Evolutionary conservation across 2,329 filamentous ascomycete species (phyloP).

Genomic region (Aspergillus amoenus): DNA sequence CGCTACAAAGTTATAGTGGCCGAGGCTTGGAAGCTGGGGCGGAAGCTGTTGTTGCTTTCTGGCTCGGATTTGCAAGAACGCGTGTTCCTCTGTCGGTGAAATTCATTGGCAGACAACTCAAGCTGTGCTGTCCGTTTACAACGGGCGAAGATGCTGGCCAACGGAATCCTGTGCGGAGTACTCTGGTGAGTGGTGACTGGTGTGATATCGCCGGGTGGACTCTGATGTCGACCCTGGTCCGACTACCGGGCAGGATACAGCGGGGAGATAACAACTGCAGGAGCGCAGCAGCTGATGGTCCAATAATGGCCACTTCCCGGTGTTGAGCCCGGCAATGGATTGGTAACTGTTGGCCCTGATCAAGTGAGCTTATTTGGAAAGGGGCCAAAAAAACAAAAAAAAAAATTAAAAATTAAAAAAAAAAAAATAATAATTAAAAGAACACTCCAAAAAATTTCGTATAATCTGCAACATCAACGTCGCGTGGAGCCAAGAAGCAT

Average conservation of each 20-base stretch:
- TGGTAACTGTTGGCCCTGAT: background rate
- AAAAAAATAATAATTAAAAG: background rate
- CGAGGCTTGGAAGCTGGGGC: background rate
- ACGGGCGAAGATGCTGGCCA: background rate
- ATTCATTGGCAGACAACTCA: background rate
- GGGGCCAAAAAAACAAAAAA: too few relatives aligned
- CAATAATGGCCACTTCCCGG: background rate
- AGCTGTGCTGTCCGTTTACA: background rate
- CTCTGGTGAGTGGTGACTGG: background rate
- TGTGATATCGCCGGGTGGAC: background rate
- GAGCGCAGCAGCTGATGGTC: background rate
- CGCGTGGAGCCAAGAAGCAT: background rate
- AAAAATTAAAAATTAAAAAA: too few relatives aligned
- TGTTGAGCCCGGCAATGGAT: background rate
- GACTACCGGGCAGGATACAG: conserved; percentile 3
- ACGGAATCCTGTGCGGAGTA: background rate
- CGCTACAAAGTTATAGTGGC: background rate
- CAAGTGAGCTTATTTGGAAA: background rate
- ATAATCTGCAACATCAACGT: background rate
- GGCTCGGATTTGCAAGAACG: background rate
- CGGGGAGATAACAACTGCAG: conserved; percentile 1
- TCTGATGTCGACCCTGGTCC: background rate
- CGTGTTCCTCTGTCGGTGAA: background rate
- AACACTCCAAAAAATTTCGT: background rate
- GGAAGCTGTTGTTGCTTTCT: background rate